Evolutionary conservation across 2,329 filamentous ascomycete species (phyloP), one percentile per base, ranked within the genome.

Genomic region (Aschersonia sp.): DNA sequence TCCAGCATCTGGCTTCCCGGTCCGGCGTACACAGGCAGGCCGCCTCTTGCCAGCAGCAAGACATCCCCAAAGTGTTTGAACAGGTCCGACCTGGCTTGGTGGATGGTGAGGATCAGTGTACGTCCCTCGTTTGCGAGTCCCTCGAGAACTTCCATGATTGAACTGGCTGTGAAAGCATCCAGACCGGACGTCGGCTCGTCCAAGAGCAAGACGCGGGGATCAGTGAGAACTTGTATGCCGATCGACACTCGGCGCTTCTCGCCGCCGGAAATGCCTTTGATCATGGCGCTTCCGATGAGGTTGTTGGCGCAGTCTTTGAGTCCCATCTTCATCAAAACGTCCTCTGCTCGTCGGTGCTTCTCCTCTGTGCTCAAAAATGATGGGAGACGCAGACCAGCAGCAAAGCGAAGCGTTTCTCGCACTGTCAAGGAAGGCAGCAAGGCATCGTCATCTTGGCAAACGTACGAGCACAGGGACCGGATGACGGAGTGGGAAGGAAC

Each of bases 171-270:
- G 55, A 88, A 88, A 0, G 84, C 83, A 57, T 89, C 85, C 0
- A 88, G 65, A 0, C 85, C 85, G 4, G 80, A 85, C 0, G 85
- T 83, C 0, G 85, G 85, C 54, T 89, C 85, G 51, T 89, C 85
- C 0, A 89, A 72, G 0, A 89, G 68, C 1, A 89, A 64, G 2
- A 89, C 74, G 1, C 79, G 76, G 1, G 85, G 85, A 50, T 87
- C 82, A 0, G 83, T 88, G 9, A 89, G 68, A 6, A 88, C 80
- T 54, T 89, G 85, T 0, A 87, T 78, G 0, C 83, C 85, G 51
- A 89, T 87, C 3, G 81, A 83, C 5, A 88, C 83, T 48, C 85
- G 75, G 2, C 85, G 73, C 63, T 87, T 88, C 62, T 89, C 84
- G 14, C 85, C 85, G 2, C 85, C 85, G 7, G 82, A 87, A 32